Base-by-base conservation (phyloP, 1,139 yeast species). In the Meyerozyma guilliermondii region DNA sequence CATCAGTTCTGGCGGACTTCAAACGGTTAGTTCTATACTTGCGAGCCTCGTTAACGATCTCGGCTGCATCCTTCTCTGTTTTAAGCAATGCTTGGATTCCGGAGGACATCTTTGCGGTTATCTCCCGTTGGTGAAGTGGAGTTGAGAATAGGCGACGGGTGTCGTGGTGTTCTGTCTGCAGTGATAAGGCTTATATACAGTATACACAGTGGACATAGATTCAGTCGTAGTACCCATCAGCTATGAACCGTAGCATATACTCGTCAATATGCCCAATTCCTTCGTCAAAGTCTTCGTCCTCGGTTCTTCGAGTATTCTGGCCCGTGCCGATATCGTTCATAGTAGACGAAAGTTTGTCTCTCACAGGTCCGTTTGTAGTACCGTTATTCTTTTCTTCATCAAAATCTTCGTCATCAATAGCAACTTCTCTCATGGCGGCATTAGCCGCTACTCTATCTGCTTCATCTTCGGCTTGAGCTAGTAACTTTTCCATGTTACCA, bases 41-140 rank as follows among this genome's bases (percentile, higher is more conserved):
- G 72, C 96, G 86, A 30, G 98, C 96, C 61, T 84, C 85, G 55
- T 89, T 80, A 51, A 92, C 98, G 52, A 91, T 87, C 58, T 84
- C 94, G 54, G 95, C 97, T 18, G 98, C 98, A 58, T 88, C 94
- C 69, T 87, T 88, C 71, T 92, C 98, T 45, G 98, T 95, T 74
- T 83, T 38, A 13, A 33, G 23, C 16, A 33, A 33, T 17, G 23
- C 36, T 20, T 33, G 36, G 36, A 33, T 16, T 10, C 36, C 36
- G 9, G 36, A 18, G 14, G 36, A 33, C 36, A 31, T 24, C 23
- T 17, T 39, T 4, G 13, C 7, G 30, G 8, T 17, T 13, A 17
- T 20, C 13, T 23, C 4, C 7, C 11, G 18, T 27, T 35, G 22
- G 34, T 27, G 13, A 17, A 14, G 7, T 9, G 33, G 14, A 29